Base-by-base conservation (phyloP, 176 grass and related monocot genomes). In the Eleusine indica region DNA sequence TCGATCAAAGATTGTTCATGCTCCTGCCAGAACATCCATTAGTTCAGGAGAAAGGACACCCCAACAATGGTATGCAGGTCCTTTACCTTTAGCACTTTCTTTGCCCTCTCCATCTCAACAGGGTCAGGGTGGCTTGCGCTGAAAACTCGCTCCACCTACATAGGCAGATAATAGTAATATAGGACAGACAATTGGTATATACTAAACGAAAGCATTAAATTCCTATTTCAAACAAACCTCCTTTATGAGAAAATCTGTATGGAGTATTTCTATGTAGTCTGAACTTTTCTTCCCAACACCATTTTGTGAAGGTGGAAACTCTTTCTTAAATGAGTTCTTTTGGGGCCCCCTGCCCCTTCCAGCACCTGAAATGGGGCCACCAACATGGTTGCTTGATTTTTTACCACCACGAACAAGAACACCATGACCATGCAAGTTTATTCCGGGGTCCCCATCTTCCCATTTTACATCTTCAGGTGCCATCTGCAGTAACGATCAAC, bases 71-170 rank as follows among this genome's bases (percentile, higher is more conserved):
- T 28, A 64, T 46, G 63, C 48, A 66, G 17, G 49, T 54, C 43
- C 58, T 70, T 84, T 95, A 95, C 93, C 91, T 92, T 90, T 4
- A 95, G 52, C 80, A 84, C 70, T 90, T 95, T 95, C 88, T 92
- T 95, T 6, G 93, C 93, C 68, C 86, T 95, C 56, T 95, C 93
- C 41, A 92, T 75, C 79, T 95, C 93, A 32, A 74, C 65, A 7
- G 88, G 85, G 70, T 95, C 90, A 44, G 89, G 87, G 54, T 92
- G 70, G 74, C 51, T 72, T 58, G 62, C 84, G 79, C 73, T 77
- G 56, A 90, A 84, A 86, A 95, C 79, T 51, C 80, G 80, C 76
- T 95, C 93, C 65, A 95, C 93, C 93, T 95, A 66, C 25, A 66
- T 39, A 28, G 14, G 30, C 42, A 56, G n/a, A 65, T 73, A 52